Base-by-base conservation (phyloP, 192 early-diverging fungal genomes). In the Paraglomus brasilianum region DNA sequence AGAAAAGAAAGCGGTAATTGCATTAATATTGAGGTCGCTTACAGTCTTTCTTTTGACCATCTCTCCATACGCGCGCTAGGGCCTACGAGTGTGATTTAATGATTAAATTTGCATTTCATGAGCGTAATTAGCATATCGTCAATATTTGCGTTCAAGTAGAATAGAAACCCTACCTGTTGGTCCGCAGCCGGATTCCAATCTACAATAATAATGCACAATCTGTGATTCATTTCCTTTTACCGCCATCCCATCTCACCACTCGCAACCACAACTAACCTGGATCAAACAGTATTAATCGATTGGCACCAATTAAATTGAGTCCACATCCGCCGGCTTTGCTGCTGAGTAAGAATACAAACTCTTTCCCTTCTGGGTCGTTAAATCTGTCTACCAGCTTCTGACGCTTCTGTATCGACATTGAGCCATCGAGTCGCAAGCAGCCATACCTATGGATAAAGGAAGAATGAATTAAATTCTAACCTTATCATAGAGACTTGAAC, bases 291-390 rank as follows among this genome's bases (percentile, higher is more conserved):
- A 99, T 87, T 39, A 99, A 85, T 11, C 97, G 82, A 75, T 98
- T 99, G 17, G 97, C 97, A 2, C 97, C 97, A 63, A 99, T 95
- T 80, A 99, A 80, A 69, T 99, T 99, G 51, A 99, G 82, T 0
- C 97, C 97, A 77, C 97, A 99, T 40, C 97, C 97, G 66, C 97
- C 97, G 1, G 97, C 96, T 77, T 99, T 99, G 73, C 94, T 96
- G 70, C 92, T 94, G 0, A 99, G 74, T 55, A 99, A 77, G 68
- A 99, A 99, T 1, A 99, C 86, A 82, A 99, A 98, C 47, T 95
- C 89, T 22, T 75, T 71, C 40, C 86, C 83, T 7, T 86, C 81
- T 0, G 95, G 96, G 74, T 99, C 87, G 77, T 99, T 99, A 80
- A 99, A 98, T 61, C 82, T 86, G 72, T 97, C 96, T 0, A 99